Percentiles rank a stretch among this genome's conserved stretches.
phyloP scores from a whole-genome alignment of 2,329 filamentous ascomycete genomes.

The Colletotrichum siamense region DNA sequence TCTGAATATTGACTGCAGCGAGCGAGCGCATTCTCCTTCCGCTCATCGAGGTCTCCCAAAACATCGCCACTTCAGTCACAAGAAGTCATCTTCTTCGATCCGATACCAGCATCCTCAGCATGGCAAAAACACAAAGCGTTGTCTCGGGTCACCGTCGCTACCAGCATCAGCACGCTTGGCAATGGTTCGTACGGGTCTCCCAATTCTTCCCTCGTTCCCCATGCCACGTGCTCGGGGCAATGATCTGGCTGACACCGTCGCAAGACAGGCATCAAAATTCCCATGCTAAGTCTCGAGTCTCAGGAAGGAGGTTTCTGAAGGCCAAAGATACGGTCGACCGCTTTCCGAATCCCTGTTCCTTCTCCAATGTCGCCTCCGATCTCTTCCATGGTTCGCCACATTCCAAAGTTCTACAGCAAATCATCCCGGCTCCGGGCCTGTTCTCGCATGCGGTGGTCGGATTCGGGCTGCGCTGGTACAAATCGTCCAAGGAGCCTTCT shows the following conservation, averaged over 20 bases:
- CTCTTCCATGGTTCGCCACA: not conserved
- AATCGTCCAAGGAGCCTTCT: not conserved
- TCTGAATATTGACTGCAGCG: too few relatives aligned
- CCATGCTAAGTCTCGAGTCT: not conserved
- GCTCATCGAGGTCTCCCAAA: too few relatives aligned
- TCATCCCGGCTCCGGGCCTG: not conserved
- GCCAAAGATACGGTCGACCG: not conserved
- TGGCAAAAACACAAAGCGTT: too few relatives aligned
- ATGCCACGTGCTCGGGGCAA: not conserved
- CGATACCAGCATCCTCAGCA: too few relatives aligned
- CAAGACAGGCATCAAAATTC: not conserved
- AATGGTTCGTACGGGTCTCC: too few relatives aligned
- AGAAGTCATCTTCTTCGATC: too few relatives aligned
- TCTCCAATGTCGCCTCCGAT: not conserved
- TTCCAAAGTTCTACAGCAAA: not conserved
- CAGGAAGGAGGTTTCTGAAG: not conserved
- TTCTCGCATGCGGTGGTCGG: not conserved
- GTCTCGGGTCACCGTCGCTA: too few relatives aligned
- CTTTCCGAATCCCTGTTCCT: not conserved
- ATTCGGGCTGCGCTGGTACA: not conserved
- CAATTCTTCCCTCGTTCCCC: not conserved
- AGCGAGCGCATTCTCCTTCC: too few relatives aligned
- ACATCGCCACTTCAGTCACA: too few relatives aligned
- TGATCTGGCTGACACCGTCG: not conserved
- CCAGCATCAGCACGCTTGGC: too few relatives aligned